These are phyloP conservation scores for Lecanosticta acicola DNA, from an alignment of 2,329 filamentous ascomycete species.

Conservation along the genomic window DNA sequence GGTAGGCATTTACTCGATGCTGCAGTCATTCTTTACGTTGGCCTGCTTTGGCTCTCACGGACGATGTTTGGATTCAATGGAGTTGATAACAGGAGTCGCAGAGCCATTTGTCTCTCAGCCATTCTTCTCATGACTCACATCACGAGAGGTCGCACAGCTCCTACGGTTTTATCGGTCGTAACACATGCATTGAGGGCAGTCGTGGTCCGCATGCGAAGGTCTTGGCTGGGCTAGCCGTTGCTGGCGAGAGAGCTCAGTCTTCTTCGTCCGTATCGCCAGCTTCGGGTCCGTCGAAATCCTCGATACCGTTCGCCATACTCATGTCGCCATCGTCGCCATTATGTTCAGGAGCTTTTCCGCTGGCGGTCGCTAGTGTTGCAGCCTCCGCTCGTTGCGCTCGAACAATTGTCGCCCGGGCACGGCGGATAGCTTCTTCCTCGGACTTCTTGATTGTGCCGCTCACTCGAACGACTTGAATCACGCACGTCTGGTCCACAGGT, in stretches of 20 bases:
- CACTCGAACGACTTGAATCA: conserved; percentile 78
- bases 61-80: too few species aligned
- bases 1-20: too few species aligned
- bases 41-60: too few species aligned
- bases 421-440: conserved; percentile 80
- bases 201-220: neutral
- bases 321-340: conserved; percentile 32
- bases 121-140: too few species aligned
- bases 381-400: conserved; percentile 51
- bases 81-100: too few species aligned
- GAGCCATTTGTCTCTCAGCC: too few species aligned
- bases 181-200: neutral
- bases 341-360: neutral
- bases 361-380: neutral
- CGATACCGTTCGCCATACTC: conserved; percentile 42
- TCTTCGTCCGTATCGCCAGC: conserved; percentile 37
- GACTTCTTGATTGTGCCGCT: conserved; percentile 90
- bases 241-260: too few species aligned
- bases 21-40: too few species aligned
- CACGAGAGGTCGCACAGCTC: too few species aligned
- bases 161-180: too few species aligned
- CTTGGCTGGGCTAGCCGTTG: neutral
- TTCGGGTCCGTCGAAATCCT: conserved; percentile 43
- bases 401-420: conserved; percentile 66
- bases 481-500: conserved; percentile 58